Base-by-base conservation (phyloP, 306 rosid genomes). In the Abrus precatorius region DNA sequence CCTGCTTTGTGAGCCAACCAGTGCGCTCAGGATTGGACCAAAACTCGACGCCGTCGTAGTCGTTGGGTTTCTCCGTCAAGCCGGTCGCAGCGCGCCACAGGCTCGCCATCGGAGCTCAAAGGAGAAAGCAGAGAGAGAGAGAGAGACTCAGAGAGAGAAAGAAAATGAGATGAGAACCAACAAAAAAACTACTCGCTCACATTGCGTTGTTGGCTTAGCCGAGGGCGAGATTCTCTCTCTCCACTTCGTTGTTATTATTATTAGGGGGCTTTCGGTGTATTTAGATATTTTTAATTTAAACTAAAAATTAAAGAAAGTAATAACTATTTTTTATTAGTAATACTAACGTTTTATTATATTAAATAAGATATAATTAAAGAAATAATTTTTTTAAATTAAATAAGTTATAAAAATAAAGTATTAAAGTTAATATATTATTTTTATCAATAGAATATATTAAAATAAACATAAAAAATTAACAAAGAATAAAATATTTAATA, bases 11-110 rank as follows among this genome's bases (percentile, higher is more conserved):
- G 7, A 84, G 74, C 87, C 84, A 84, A 0, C 84, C 84, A 36
- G 79, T 69, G 0, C 87, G 84, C 75, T 84, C 87, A 0, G 85
- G 84, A 36, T 84, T 75, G n/a, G 76, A 75, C 88, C 85, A 80
- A 68, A 80, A 85, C 53, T 85, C 88, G 0, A 81, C 75, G 72
- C 85, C 85, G 61, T 71, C 82, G 76, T 76, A 60, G 13, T 84
- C 81, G 68, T 0, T 33, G 13, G 80, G 36, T 4, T 48, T 57
- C 27, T 57, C 80, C 9, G 57, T 27, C 49, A 32, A 27, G 29
- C 68, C 84, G 36, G 80, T 43, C 50, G 77, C 87, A 5, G 77
- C 80, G 30, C 84, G 87, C 87, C 87, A 84, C 52, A 79, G 81
- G 66, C 73, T 78, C 14, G 61, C 81, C 87, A 84, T 84, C 34